Base-by-base conservation (phyloP, 352 stramenopile species). In the Globisporangium spinosum region DNA sequence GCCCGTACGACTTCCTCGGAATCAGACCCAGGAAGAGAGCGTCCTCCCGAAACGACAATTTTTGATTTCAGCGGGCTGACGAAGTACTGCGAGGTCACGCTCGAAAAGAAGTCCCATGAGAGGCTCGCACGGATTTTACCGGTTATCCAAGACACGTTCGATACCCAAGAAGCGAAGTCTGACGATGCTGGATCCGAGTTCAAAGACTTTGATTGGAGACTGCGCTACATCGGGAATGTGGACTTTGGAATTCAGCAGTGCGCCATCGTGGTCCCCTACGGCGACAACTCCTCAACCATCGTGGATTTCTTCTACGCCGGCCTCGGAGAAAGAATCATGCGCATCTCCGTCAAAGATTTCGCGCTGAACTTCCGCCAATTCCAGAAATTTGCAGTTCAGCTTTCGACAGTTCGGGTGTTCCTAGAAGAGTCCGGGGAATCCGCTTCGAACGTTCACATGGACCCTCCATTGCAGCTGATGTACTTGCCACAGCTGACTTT, bases 351-450 rank as follows among this genome's bases (percentile, higher is more conserved):
- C 6, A 58, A 67, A n/a, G 74, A 88, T 6, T 43, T 89, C 2
- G 73, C 69, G 3, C 70, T 90, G 49, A 83, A 76, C 40, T 67
- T 77, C 12, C 72, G 75, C 9, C 84, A 92, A 63, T 85, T 90
- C 12, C 80, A 88, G 53, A 79, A 82, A 12, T 17, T 89, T 6
- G 57, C 49, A 0, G 47, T 90, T 17, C 78, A 83, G n/a, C 70
- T 78, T 13, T 62, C 78, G 4, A 56, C 67, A 0, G 3, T 82
- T 12, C 58, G 54, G 22, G 55, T 80, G 6, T 47, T 62, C 10
- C 49, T 86, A 0, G 57, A 70, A 25, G 51, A 49, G 13, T 40
- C n/a, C 8, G 35, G 23, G 9, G 25, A 27, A 15, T 47, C 9
- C 13, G 13, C 3, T 22, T 35, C 12, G 23, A 43, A 17, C 49